Conservation (phyloP, 2,329 filamentous ascomycete species). For the Penicillium aurantiogriseum region DNA sequence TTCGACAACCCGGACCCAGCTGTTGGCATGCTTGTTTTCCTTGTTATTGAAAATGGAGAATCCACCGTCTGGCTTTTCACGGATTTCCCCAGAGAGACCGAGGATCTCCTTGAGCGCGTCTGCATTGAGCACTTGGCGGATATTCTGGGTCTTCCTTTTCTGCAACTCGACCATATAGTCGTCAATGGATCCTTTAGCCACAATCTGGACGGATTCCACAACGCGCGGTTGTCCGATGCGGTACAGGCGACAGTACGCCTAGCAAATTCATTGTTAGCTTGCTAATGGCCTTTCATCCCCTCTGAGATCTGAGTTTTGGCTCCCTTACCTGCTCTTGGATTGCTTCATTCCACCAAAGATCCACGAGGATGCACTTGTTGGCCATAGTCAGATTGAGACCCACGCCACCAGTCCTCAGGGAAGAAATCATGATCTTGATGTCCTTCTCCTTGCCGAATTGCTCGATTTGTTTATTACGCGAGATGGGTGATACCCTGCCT, state of each 20-base stretch:
- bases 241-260: conserved; percentile 2
- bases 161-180: background rate
- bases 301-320: too few species aligned
- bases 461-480: background rate
- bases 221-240: background rate
- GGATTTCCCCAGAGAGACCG: background rate
- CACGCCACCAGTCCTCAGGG: background rate
- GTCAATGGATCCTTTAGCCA: background rate
- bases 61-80: background rate
- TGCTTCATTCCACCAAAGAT: conserved; percentile 9
- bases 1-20: background rate
- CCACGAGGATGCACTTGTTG: conserved; percentile 6
- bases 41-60: background rate
- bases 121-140: background rate
- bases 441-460: background rate
- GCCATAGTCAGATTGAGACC: conserved; percentile 4
- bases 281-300: background rate
- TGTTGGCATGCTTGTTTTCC: background rate
- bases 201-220: background rate
- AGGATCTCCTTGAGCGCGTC: background rate
- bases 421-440: background rate
- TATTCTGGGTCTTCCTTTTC: background rate
- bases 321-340: conserved; percentile 3
- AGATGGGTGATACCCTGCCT: background rate
- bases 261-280: background rate